Evolutionary conservation across 192 early-diverging fungal species (phyloP).

Genomic region (Backusella circina): DNA sequence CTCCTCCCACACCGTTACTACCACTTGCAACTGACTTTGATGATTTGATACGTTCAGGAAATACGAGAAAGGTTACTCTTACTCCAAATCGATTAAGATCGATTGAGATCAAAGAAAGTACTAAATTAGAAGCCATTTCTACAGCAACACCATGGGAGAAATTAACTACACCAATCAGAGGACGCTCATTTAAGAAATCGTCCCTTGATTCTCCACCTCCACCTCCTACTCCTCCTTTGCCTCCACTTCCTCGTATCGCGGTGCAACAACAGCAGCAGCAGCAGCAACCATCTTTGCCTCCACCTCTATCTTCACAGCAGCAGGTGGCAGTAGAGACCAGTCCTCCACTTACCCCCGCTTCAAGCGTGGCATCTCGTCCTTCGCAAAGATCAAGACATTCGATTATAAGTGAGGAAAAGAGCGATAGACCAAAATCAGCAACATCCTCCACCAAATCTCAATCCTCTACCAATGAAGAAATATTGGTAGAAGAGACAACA

Average conservation of each 20-base stretch:
- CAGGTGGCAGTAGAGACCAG: conserved; percentile 1
- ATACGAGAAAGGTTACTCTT: conserved; percentile 56
- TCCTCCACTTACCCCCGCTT: conserved; percentile 17
- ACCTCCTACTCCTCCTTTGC: neutral
- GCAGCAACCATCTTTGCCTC: neutral
- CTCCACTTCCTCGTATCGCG: neutral
- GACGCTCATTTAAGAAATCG: neutral
- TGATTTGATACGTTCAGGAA: conserved; percentile 46
- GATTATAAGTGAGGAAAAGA: neutral
- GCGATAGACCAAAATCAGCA: neutral
- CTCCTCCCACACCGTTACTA: neutral
- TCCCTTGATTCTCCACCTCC: neutral
- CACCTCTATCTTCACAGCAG: neutral
- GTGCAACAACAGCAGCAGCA: neutral
- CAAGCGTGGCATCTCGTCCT: conserved; percentile 7
- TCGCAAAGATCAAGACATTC: conserved; percentile 7
- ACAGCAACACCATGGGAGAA: neutral
- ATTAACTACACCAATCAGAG: neutral
- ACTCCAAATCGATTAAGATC: conserved; percentile 57
- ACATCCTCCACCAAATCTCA: neutral
- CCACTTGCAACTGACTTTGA: conserved; percentile 41
- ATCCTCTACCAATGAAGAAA: neutral
- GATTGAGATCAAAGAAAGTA: conserved; percentile 39
- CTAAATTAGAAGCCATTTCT: neutral
- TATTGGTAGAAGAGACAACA: neutral